Percentiles rank a stretch among this genome's conserved stretches.
Conservation (phyloP, 768 basidiomycete species). For the Rhodotorula sphaerocarpa region DNA sequence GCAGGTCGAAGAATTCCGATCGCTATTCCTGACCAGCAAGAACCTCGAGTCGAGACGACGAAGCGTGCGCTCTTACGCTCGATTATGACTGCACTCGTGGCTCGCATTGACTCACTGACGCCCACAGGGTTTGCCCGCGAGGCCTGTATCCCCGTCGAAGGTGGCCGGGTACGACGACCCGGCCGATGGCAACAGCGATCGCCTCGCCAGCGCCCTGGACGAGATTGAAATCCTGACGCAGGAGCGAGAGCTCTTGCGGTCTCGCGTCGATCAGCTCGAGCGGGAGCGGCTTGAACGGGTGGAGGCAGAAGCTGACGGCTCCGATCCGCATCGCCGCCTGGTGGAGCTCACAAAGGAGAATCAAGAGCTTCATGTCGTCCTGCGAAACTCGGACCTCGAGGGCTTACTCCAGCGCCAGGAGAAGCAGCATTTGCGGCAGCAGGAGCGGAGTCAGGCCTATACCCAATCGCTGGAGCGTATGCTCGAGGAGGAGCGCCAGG, state of each 20-base stretch:
- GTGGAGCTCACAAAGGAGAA: slow-evolving; percentile 17
- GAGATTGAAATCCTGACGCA: slow-evolving; percentile 82
- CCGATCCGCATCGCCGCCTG: slow-evolving; percentile 14
- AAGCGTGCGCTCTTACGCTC: slow-evolving; percentile 5
- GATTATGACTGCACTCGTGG: not conserved
- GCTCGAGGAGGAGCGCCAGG: slow-evolving; percentile 34
- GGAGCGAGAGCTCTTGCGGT: slow-evolving; percentile 57
- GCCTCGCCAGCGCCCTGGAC: slow-evolving; percentile 33
- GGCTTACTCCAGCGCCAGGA: slow-evolving; percentile 26
- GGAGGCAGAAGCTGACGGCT: not conserved
- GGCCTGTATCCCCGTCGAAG: slow-evolving; percentile 31
- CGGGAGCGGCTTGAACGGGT: slow-evolving; percentile 5
- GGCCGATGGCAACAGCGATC: slow-evolving; percentile 17
- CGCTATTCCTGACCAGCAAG: slow-evolving; percentile 34
- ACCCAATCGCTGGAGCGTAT: slow-evolving; percentile 17
- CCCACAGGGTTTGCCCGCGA: slow-evolving; percentile 17
- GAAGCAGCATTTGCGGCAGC: slow-evolving; percentile 10
- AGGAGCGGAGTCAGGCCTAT: slow-evolving; percentile 26
- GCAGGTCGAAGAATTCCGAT: slow-evolving; percentile 34
- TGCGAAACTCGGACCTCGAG: slow-evolving; percentile 31
- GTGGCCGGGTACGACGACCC: slow-evolving; percentile 1
- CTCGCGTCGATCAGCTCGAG: slow-evolving; percentile 54
- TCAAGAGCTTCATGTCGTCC: slow-evolving; percentile 30
- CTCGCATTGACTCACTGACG: too few relatives aligned
- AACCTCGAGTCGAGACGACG: slow-evolving; percentile 36